Percentiles rank a stretch among this genome's conserved stretches.
These are phyloP conservation scores for Dendrostoma leiphaemia DNA, from an alignment of 2,329 filamentous ascomycete genomes.

Conservation along the genomic window DNA sequence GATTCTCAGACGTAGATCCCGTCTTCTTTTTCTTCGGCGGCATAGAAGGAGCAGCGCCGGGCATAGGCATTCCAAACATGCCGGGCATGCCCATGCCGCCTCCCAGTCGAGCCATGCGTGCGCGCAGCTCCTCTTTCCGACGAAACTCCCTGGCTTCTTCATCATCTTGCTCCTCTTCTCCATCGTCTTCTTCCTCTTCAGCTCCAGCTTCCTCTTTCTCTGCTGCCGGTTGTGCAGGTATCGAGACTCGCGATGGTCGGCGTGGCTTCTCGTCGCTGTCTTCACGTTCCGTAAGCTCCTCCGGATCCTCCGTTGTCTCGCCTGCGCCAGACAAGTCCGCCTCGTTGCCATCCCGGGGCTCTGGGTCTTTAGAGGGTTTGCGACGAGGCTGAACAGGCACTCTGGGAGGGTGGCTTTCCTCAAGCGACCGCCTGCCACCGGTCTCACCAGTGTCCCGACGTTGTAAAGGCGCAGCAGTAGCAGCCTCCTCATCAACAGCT, in stretches of 20 bases:
- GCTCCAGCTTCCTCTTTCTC: constrained; percentile 42
- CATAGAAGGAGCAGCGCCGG: constrained; percentile 39
- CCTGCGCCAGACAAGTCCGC: constrained; percentile 64
- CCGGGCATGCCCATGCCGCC: constrained; percentile 96
- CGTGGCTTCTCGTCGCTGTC: constrained; percentile 65
- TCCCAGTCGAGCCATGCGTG: constrained; percentile 98
- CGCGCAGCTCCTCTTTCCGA: constrained; percentile 82
- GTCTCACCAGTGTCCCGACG: constrained; percentile 47
- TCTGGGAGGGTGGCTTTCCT: constrained; percentile 41
- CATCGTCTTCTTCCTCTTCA: constrained; percentile 47
- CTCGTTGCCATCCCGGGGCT: constrained; percentile 59
- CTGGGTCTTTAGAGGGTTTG: constrained; percentile 45
- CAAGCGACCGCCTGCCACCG: constrained; percentile 48
- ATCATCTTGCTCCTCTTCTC: constrained; percentile 70
- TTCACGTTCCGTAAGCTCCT: constrained; percentile 66
- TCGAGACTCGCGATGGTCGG: constrained; percentile 36
- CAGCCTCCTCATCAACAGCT: constrained; percentile 30
- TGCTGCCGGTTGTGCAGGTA: constrained; percentile 32
- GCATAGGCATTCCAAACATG: constrained; percentile 79
- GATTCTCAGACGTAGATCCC: constrained; percentile 38
- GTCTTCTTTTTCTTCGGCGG: constrained; percentile 57
- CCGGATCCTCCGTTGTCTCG: constrained; percentile 60
- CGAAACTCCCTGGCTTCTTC: constrained; percentile 85
- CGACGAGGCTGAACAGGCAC: constrained; percentile 46
- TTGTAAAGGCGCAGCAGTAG: constrained; percentile 38